Conservation (phyloP, 768 basidiomycete genomes). For the Nevesoporus exiguus region DNA sequence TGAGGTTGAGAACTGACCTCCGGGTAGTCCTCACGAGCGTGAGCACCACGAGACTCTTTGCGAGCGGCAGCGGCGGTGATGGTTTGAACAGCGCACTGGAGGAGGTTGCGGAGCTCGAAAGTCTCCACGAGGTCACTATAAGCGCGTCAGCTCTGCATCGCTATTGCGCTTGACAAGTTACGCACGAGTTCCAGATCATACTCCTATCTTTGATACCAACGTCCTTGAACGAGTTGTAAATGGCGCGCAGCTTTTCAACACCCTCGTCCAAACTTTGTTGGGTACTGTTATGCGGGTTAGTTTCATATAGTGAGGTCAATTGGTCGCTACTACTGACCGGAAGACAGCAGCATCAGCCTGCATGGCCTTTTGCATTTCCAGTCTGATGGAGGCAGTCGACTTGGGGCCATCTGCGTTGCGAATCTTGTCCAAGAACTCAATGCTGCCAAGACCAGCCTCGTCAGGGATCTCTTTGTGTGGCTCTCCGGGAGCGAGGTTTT, state of each 20-base stretch:
- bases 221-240: slow-evolving; percentile 86
- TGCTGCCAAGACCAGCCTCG: slow-evolving; percentile 78
- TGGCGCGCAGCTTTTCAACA: slow-evolving; percentile 77
- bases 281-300: slow-evolving; percentile 49
- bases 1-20: slow-evolving; percentile 51
- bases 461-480: slow-evolving; percentile 86
- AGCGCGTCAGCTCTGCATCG: slow-evolving; percentile 6
- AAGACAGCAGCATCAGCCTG: slow-evolving; percentile 97
- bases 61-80: slow-evolving; percentile 90
- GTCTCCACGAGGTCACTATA: slow-evolving; percentile 93
- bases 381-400: slow-evolving; percentile 84
- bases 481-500: slow-evolving; percentile 84
- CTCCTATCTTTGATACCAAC: slow-evolving; percentile 97
- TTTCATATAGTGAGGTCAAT: background rate
- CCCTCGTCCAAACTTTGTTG: slow-evolving; percentile 89
- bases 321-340: slow-evolving; percentile 49
- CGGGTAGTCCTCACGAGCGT: slow-evolving; percentile 97
- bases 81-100: slow-evolving; percentile 95
- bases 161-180: slow-evolving; percentile 5
- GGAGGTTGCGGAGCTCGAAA: slow-evolving; percentile 91
- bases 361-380: slow-evolving; percentile 99
- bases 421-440: slow-evolving; percentile 87
- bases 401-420: slow-evolving; percentile 78
- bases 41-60: slow-evolving; percentile 97
- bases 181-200: slow-evolving; percentile 99